Percentiles rank a stretch among this genome's conserved stretches.
Conservation (phyloP, 495 filamentous ascomycete genomes). For the Hapsidospora chrysogenum region DNA sequence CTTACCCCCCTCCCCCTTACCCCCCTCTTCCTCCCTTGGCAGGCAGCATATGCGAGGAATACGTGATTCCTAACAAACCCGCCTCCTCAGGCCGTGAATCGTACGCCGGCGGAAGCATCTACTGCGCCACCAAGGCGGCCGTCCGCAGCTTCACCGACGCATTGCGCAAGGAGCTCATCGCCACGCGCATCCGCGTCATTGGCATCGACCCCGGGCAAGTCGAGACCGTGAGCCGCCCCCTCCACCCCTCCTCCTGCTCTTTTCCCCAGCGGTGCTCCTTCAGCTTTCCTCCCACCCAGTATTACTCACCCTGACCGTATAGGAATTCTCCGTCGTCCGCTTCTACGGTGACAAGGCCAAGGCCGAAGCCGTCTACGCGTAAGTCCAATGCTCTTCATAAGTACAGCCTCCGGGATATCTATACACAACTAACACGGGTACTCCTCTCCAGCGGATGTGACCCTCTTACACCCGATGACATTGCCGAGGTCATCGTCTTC, state of each 20-base stretch:
- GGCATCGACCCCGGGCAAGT: slow-evolving; percentile 94
- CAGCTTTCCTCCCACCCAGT: not conserved
- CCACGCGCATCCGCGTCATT: slow-evolving; percentile 73
- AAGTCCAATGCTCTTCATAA: too few relatives aligned
- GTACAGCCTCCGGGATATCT: not conserved
- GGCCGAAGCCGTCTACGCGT: slow-evolving; percentile 93
- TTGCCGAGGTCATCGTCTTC: slow-evolving; percentile 90
- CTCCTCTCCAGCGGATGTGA: slow-evolving; percentile 48
- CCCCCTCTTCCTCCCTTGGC: not conserved
- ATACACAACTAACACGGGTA: not conserved
- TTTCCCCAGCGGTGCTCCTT: not conserved
- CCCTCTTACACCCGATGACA: slow-evolving; percentile 87
- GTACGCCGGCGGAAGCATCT: slow-evolving; percentile 83
- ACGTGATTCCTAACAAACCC: too few relatives aligned
- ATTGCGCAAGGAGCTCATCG: slow-evolving; percentile 75
- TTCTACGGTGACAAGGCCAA: slow-evolving; percentile 87
- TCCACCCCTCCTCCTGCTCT: not conserved
- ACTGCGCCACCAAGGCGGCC: slow-evolving; percentile 93
- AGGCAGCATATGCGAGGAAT: too few relatives aligned
- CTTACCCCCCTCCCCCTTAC: not conserved
- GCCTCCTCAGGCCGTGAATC: slow-evolving; percentile 45
- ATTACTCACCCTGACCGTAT: slow-evolving; percentile 1
- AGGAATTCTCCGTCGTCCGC: slow-evolving; percentile 88
- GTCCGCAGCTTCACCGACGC: slow-evolving; percentile 80
- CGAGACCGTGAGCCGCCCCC: slow-evolving; percentile 51